A percentile compares a stretch with the other conserved stretches of the same genome.
These are phyloP conservation scores for Oenanthe sinensis DNA, from an alignment of 129 eudicot species.

Conservation along the genomic window DNA sequence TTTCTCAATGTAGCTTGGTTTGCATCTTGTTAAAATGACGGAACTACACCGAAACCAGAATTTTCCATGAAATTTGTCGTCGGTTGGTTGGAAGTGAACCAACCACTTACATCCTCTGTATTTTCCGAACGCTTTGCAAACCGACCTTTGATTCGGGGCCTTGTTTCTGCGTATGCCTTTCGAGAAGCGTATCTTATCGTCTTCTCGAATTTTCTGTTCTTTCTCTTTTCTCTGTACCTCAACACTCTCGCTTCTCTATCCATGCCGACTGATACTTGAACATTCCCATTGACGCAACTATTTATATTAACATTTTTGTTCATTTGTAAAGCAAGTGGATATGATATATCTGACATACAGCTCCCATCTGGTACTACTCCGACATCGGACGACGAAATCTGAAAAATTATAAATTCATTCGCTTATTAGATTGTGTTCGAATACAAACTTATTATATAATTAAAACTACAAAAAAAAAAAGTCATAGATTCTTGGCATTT, in stretches of 20 bases:
- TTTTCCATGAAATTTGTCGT: slow-evolving; percentile 13
- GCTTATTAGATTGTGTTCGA: not conserved
- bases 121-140: slow-evolving; percentile 53
- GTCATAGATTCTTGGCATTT: no score
- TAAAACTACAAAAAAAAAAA: not conserved
- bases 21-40: slow-evolving; percentile 38
- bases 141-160: slow-evolving; percentile 85
- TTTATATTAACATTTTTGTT: slow-evolving; percentile 6
- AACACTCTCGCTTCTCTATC: slow-evolving; percentile 77
- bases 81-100: slow-evolving; percentile 26
- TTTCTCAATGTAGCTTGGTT: not conserved
- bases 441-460: not conserved
- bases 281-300: slow-evolving; percentile 10
- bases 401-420: slow-evolving; percentile 57
- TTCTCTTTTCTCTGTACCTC: slow-evolving; percentile 85
- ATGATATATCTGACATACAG: slow-evolving; percentile 57
- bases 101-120: slow-evolving; percentile 12
- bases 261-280: slow-evolving; percentile 13
- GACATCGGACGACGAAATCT: slow-evolving; percentile 53
- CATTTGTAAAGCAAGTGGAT: slow-evolving; percentile 28
- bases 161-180: slow-evolving; percentile 77
- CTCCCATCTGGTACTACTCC: slow-evolving; percentile 80
- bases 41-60: slow-evolving; percentile 49
- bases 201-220: slow-evolving; percentile 77
- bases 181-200: slow-evolving; percentile 81